Conservation (phyloP, 306 rosid species). For the Hippophae tibetana region DNA sequence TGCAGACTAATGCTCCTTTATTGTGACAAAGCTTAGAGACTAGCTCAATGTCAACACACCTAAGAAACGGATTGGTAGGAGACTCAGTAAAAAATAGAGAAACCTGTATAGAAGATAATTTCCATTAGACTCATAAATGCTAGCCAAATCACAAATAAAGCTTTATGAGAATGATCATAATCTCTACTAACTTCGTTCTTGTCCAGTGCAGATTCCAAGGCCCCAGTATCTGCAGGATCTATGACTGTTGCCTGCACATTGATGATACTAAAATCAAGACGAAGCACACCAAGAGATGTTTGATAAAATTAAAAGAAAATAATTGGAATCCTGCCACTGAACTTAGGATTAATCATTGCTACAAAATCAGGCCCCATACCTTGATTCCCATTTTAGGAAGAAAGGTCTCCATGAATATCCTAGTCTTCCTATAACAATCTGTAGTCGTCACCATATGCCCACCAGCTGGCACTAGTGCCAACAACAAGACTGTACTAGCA, state of each 20-base stretch:
- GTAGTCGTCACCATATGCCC: slow-evolving; percentile 95
- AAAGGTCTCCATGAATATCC: slow-evolving; percentile 73
- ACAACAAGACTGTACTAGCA: slow-evolving; percentile 65
- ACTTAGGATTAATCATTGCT: neutral
- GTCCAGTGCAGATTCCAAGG: slow-evolving; percentile 62
- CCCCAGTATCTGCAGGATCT: slow-evolving; percentile 78
- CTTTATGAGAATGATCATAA: neutral
- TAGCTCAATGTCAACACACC: slow-evolving; percentile 86
- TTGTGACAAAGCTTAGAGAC: slow-evolving; percentile 86
- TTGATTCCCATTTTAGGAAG: slow-evolving; percentile 91
- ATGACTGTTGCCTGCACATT: slow-evolving; percentile 59
- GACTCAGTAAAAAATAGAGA: slow-evolving; percentile 91
- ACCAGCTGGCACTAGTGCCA: slow-evolving; percentile 95
- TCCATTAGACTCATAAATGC: slow-evolving; percentile 4
- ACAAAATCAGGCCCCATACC: slow-evolving; percentile 27
- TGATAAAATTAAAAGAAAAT: neutral
- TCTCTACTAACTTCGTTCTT: slow-evolving; percentile 58
- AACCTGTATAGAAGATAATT: slow-evolving; percentile 43
- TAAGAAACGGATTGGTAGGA: slow-evolving; percentile 91
- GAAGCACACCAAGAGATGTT: neutral
- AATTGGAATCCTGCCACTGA: neutral
- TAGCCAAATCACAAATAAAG: slow-evolving; percentile 2
- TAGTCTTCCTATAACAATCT: slow-evolving; percentile 91
- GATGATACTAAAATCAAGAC: slow-evolving; percentile 16
- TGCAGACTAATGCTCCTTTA: slow-evolving; percentile 77